Conservation (phyloP, 1,284 basidiomycete genomes). For the Malassezia caprae region DNA sequence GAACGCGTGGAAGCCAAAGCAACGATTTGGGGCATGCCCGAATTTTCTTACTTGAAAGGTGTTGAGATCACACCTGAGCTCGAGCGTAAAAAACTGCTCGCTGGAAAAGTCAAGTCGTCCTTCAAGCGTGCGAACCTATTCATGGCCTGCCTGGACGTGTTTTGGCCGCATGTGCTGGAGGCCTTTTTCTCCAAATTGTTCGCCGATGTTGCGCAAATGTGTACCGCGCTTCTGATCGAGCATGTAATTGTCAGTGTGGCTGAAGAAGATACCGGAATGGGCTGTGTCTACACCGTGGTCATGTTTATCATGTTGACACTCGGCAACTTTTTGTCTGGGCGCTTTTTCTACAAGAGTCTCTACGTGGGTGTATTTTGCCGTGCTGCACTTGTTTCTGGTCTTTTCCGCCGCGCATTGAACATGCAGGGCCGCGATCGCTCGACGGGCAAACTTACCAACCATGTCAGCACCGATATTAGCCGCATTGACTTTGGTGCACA, state of each 20-base stretch:
- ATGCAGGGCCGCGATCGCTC: constrained; percentile 73
- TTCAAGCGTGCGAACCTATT: constrained; percentile 57
- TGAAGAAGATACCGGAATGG: constrained; percentile 23
- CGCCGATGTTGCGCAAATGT: constrained; percentile 37
- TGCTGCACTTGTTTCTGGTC: constrained; percentile 74
- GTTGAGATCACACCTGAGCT: constrained; percentile 4
- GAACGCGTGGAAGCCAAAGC: constrained; percentile 25
- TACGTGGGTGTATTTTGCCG: constrained; percentile 60
- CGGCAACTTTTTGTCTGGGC: constrained; percentile 53
- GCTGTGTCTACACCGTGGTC: constrained; percentile 27
- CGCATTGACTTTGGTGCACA: constrained; percentile 80
- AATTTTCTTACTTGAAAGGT: constrained; percentile 8
- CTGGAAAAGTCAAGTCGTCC: constrained; percentile 22
- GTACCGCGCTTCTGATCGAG: constrained; percentile 37
- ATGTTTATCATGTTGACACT: constrained; percentile 15
- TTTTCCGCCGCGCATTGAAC: constrained; percentile 69
- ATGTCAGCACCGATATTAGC: constrained; percentile 83
- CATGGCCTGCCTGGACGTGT: constrained; percentile 69
- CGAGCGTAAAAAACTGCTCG: constrained; percentile 8
- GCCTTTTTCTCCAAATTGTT: constrained; percentile 53
- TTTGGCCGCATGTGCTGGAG: constrained; percentile 53
- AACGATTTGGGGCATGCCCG: constrained; percentile 29
- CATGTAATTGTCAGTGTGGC: constrained; percentile 30
- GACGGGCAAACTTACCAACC: constrained; percentile 74
- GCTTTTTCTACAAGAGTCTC: constrained; percentile 61